Evolutionary conservation across 1,284 basidiomycete species (phyloP), one percentile per base, ranked within the genome.

Genomic region (Ganoderma lucidum): DNA sequence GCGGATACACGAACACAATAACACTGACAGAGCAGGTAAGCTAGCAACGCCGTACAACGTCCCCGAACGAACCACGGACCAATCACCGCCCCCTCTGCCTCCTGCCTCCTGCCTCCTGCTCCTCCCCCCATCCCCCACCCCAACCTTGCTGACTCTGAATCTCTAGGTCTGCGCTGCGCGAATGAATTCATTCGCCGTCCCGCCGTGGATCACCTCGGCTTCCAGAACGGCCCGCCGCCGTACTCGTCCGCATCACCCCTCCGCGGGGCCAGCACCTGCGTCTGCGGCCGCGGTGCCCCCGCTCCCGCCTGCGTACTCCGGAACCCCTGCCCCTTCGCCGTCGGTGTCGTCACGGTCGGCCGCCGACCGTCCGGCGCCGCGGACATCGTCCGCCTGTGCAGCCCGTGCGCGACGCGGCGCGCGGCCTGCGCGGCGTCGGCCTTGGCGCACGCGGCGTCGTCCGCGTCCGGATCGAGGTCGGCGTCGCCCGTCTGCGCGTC

Each of bases 151-250:
- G 44, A 45, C 6, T 48, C n/a, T 5, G n/a, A 48, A 48, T 28
- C 48, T 28, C 23, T 51, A 51, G 45, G 45, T 48, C 48, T 28
- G 48, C 10, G 4, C 23, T 51, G 23, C 48, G 48, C 23, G 10
- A 28, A 28, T 3, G 23, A 23, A 48, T 48, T 19, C 45, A n/a
- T n/a, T 3, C 23, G 48, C 28, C 23, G 23, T 12, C 23, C 48
- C 48, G 23, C 23, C 23, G 39, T 61, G 39, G n/a, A 53, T 68
- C 66, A 71, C 39, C 72, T 63, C 63, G 72, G 72, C 72, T 69
- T 66, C 72, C 72, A 73, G 30, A 73, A 70, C 62, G 70, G 70
- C 64, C 68, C 66, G 30, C 45, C 68, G 35, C 71, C 68, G 30
- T 53, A 66, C 45, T 71, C 70, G 30, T 68, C 72, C 60, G 53